Evolutionary conservation across 2,329 filamentous ascomycete genomes (phyloP), one percentile per base, ranked within the genome.

Genomic region (Beauveria varroae): DNA sequence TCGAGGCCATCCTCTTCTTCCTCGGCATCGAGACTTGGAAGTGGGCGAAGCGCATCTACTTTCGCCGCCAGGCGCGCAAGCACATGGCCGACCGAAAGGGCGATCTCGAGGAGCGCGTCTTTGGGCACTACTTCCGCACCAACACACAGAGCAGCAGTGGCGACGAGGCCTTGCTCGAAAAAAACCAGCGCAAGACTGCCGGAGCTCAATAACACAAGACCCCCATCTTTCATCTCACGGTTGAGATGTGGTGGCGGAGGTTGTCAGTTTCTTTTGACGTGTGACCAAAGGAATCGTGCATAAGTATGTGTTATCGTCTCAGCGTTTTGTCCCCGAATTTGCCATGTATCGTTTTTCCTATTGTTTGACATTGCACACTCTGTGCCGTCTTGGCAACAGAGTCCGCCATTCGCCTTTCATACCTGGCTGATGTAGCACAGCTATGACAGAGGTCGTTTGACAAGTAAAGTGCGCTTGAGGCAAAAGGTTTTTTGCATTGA

Each of bases 11-110:
- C 0, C 66, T 86, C n/a, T 86, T 86, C 73, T 84, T 86, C 65
- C 60, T 75, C 0, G 84, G 84, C 5, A 76, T 84, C 5, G 84
- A 86, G 68, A 60, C 70, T 0, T 86, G 83, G 82, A 86, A 86
- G 69, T 83, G 77, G 74, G 72, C 67, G 3, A 86, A 86, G 76
- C 75, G 84, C 18, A 60, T 75, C n/a, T 75, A 71, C 62, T 73
- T 71, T 64, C 70, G 73, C 9, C 71, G 71, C 26, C 67, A 68
- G 50, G 69, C 68, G 3, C 57, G 47, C 60, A 68, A 67, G 60
- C 43, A 64, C 52, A 60, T 52, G 10, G 56, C 24, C 5, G 47
- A 51, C 49, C 40, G 52, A 5, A 44, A 56, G 34, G 53, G 40
- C 37, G 70, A 74, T 49, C 49, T 74, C 2, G 71, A 75, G 63